Percentiles rank a stretch among this genome's conserved stretches.
These are phyloP conservation scores for Paecilomyces dactylethromorphus DNA, from an alignment of 2,329 filamentous ascomycete species.

Conservation along the genomic window DNA sequence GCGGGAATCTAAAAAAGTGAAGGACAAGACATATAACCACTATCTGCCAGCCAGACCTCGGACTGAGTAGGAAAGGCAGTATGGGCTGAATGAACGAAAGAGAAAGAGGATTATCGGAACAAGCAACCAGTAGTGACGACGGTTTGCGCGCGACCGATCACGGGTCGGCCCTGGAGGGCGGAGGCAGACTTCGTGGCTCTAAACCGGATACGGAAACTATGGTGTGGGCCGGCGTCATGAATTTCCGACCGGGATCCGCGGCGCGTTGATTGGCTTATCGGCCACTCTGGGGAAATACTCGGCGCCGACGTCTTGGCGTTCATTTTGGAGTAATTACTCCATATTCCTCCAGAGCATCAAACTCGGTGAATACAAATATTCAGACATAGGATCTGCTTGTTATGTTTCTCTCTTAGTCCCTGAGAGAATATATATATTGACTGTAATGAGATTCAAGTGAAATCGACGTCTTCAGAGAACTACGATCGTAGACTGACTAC, in stretches of 20 bases:
- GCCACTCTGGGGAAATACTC: background rate
- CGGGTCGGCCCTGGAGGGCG: constrained; percentile 26
- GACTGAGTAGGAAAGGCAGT: background rate
- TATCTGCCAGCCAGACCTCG: background rate
- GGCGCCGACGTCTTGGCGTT: background rate
- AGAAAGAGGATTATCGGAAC: constrained; percentile 3
- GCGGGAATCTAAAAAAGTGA: background rate
- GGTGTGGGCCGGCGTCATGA: constrained; percentile 12
- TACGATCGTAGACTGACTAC: background rate
- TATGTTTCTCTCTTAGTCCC: no score
- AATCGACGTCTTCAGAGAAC: no score
- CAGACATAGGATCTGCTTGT: no score
- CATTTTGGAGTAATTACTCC: background rate
- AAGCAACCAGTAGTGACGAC: constrained; percentile 13
- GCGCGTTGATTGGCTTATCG: background rate
- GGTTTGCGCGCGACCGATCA: constrained; percentile 34
- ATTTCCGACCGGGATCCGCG: constrained; percentile 15
- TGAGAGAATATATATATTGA: no score
- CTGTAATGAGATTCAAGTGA: no score
- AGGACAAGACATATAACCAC: background rate
- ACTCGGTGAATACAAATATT: background rate
- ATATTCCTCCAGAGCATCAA: background rate
- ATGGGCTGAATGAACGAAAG: constrained; percentile 5
- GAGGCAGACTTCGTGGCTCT: constrained; percentile 17
- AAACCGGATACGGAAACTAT: constrained; percentile 3